phyloP scores from a whole-genome alignment of 2,329 filamentous ascomycete species.

The Trichoderma sp. region DNA sequence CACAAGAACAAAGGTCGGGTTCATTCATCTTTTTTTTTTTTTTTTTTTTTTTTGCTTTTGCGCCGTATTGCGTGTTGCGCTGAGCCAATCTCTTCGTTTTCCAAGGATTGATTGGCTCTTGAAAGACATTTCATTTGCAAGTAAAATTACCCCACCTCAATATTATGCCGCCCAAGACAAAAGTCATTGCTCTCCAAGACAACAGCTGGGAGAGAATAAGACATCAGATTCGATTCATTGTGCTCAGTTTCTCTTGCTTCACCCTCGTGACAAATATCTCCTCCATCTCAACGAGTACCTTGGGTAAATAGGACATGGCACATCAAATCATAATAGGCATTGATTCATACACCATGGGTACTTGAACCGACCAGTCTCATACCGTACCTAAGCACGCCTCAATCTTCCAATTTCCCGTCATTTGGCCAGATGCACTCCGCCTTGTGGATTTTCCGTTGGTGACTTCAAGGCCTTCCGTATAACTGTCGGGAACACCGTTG shows the following conservation, averaged over 20 bases:
- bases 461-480: background rate
- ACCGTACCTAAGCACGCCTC: background rate
- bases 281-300: background rate
- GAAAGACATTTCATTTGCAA: constrained; percentile 16
- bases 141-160: constrained; percentile 16
- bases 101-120: background rate
- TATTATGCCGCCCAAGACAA: constrained; percentile 11
- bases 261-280: background rate
- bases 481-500: background rate
- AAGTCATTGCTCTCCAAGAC: background rate
- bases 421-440: background rate
- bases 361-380: background rate
- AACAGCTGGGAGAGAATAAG: background rate
- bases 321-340: background rate
- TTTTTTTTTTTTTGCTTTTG: background rate
- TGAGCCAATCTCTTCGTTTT: background rate
- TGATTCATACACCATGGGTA: background rate
- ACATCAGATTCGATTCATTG: background rate
- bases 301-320: too few relatives aligned
- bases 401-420: background rate
- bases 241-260: background rate
- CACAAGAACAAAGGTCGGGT: background rate
- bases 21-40: background rate
- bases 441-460: background rate
- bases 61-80: background rate